Evolutionary conservation across 1,139 yeast species (phyloP).

Genomic region (Hemisphaericaspora lyxosophila): DNA sequence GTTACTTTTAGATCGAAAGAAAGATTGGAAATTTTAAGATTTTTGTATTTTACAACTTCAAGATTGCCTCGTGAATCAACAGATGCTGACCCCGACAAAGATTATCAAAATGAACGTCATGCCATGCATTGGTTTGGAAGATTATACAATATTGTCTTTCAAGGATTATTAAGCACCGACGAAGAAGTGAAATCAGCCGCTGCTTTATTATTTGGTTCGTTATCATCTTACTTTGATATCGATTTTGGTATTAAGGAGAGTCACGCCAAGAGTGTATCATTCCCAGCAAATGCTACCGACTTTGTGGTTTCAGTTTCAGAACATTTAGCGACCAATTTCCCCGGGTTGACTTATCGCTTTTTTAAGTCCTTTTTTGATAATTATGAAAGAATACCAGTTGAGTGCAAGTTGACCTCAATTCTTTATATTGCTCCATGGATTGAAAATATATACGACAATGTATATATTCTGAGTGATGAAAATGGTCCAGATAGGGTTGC

Average conservation of each 20-base stretch:
- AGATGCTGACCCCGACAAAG: constrained; percentile 17
- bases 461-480: constrained; percentile 52
- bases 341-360: constrained; percentile 63
- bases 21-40: constrained; percentile 66
- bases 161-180: constrained; percentile 63
- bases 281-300: constrained; percentile 69
- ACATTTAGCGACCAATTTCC: constrained; percentile 56
- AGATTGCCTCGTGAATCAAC: constrained; percentile 37
- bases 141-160: constrained; percentile 61
- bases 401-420: constrained; percentile 41
- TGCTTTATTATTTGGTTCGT: constrained; percentile 61
- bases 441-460: constrained; percentile 60
- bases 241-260: constrained; percentile 60
- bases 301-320: constrained; percentile 62
- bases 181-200: constrained; percentile 65
- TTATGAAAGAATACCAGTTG: constrained; percentile 43
- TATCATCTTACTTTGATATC: constrained; percentile 59
- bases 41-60: constrained; percentile 64
- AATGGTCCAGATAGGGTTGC: constrained; percentile 63
- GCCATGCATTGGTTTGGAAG: constrained; percentile 51
- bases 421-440: constrained; percentile 76
- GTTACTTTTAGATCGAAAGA: constrained; percentile 60
- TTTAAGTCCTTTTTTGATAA: constrained; percentile 61
- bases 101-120: constrained; percentile 23
- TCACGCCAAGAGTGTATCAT: constrained; percentile 62